Conservation (phyloP, 805 yeast genomes). For the Ogataea trehalophila region DNA sequence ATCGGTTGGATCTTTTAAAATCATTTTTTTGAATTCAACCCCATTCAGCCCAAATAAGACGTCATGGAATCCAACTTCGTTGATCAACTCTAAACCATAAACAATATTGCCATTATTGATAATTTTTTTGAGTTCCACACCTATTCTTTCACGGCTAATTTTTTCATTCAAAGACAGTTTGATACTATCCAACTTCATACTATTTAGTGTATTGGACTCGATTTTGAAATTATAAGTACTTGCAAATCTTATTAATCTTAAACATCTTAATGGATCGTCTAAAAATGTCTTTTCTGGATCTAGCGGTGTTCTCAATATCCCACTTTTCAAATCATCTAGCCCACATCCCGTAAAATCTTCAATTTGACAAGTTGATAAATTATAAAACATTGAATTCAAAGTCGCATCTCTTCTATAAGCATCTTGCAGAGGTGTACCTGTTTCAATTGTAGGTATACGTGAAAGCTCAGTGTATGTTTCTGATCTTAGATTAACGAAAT, state of each 20-base stretch:
- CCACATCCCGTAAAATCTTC: constrained; percentile 88
- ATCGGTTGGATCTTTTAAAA: constrained; percentile 6
- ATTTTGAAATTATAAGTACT: constrained; percentile 66
- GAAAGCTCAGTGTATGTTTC: constrained; percentile 82
- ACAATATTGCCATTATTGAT: constrained; percentile 58
- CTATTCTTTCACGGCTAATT: constrained; percentile 87
- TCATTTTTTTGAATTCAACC: constrained; percentile 12
- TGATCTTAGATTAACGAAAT: constrained; percentile 85
- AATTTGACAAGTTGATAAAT: constrained; percentile 58
- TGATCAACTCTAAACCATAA: constrained; percentile 58
- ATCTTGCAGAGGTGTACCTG: constrained; percentile 90
- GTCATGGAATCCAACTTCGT: constrained; percentile 48
- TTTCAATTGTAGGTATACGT: constrained; percentile 75
- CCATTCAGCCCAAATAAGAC: constrained; percentile 47
- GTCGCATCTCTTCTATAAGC: constrained; percentile 95
- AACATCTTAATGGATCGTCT: constrained; percentile 91
- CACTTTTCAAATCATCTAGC: constrained; percentile 59
- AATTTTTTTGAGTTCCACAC: constrained; percentile 77
- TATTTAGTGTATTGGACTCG: constrained; percentile 50
- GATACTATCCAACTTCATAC: constrained; percentile 61
- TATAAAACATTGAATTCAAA: constrained; percentile 85
- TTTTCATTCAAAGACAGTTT: constrained; percentile 58
- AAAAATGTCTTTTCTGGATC: constrained; percentile 78
- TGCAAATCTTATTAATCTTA: constrained; percentile 83
- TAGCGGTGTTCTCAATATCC: constrained; percentile 82